phyloP scores from a whole-genome alignment of 176 grass and related monocot species.

The Stipa capillata region DNA sequence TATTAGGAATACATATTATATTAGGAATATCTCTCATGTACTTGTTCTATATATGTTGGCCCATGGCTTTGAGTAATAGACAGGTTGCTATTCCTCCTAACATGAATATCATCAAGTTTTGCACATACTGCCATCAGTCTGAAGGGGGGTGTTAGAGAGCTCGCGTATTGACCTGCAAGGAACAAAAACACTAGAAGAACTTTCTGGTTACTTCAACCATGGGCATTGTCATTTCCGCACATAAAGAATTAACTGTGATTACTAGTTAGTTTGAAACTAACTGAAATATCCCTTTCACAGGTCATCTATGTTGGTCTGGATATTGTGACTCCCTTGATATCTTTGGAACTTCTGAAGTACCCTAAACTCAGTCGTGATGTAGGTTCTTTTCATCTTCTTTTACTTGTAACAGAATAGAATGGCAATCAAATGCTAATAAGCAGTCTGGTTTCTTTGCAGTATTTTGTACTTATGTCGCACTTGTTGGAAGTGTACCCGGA shows the following conservation, averaged over 20 bases:
- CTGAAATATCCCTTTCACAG: slow-evolving; percentile 42
- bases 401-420: background rate
- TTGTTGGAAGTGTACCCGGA: slow-evolving; percentile 97
- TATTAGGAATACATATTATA: too few species aligned
- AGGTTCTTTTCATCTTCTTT: slow-evolving; percentile 26
- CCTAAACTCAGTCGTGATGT: slow-evolving; percentile 95
- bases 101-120: too few species aligned
- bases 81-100: too few species aligned
- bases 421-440: slow-evolving; percentile 17
- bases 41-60: too few species aligned
- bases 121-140: too few species aligned
- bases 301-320: slow-evolving; percentile 94
- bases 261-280: slow-evolving; percentile 19
- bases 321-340: slow-evolving; percentile 95
- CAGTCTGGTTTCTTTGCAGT: slow-evolving; percentile 46
- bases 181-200: background rate
- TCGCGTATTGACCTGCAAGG: too few species aligned
- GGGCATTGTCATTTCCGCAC: background rate
- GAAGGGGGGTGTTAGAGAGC: too few species aligned
- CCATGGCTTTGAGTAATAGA: too few species aligned
- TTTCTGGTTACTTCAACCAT: background rate
- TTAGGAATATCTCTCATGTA: too few species aligned
- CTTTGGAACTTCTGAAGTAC: slow-evolving; percentile 96
- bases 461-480: slow-evolving; percentile 88
- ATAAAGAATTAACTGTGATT: background rate